Evolutionary conservation across 2,329 filamentous ascomycete genomes (phyloP).

Genomic region (Dactylella cylindrospora): DNA sequence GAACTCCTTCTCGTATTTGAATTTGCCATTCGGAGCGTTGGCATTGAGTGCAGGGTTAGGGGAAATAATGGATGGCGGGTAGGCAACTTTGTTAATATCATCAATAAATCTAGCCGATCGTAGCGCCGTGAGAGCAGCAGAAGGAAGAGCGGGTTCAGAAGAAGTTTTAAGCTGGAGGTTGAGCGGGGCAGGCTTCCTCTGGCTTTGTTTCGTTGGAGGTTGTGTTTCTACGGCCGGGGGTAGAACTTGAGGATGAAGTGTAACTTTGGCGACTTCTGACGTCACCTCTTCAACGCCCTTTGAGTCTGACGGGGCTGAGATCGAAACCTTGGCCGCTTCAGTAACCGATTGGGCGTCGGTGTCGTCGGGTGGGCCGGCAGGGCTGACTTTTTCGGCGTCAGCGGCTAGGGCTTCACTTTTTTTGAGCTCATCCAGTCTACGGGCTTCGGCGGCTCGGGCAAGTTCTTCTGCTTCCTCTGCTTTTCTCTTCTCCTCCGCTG

Average conservation of each 20-base stretch:
- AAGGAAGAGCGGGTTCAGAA: conserved; percentile 84
- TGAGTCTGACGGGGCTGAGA: conserved; percentile 8
- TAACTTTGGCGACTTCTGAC: conserved; percentile 59
- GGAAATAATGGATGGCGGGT: conserved; percentile 79
- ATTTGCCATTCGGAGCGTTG: conserved; percentile 73
- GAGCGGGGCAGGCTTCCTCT: conserved; percentile 77
- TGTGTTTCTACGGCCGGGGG: conserved; percentile 53
- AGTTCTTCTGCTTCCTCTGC: conserved; percentile 45
- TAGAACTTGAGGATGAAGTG: conserved; percentile 55
- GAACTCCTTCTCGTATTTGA: conserved; percentile 95
- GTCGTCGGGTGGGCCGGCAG: conserved; percentile 18
- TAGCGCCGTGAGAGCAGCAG: conserved; percentile 86
- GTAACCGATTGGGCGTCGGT: conserved; percentile 35
- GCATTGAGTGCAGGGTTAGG: conserved; percentile 89
- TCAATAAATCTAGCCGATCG: conserved; percentile 87
- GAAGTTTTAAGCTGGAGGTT: conserved; percentile 84
- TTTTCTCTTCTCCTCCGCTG: conserved; percentile 5
- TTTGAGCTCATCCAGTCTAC: conserved; percentile 7
- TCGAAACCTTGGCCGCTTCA: conserved; percentile 49
- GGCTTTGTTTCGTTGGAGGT: conserved; percentile 62
- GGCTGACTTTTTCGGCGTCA: conserved; percentile 8
- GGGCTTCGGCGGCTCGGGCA: conserved; percentile 44
- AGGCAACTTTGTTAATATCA: conserved; percentile 74
- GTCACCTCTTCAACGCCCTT: conserved; percentile 49
- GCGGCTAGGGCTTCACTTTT: conserved; percentile 5